Evolutionary conservation across 2,329 filamentous ascomycete species (phyloP), one percentile per base, ranked within the genome.

Genomic region (Aspergillus uvarum): DNA sequence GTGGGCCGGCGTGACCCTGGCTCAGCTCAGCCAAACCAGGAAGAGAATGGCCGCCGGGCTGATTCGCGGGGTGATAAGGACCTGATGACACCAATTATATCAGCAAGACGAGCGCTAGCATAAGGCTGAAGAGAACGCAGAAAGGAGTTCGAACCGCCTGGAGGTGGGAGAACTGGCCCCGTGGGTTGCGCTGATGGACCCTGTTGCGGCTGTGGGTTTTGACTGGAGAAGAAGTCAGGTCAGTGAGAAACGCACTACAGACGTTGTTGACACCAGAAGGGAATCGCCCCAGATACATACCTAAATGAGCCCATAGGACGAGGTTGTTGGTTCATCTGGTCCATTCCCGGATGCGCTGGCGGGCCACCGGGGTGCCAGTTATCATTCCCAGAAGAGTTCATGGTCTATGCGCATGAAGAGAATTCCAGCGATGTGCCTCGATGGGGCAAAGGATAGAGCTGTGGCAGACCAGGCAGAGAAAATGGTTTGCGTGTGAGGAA

Each of bases 1-100:
- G 75, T 19, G 75, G 74, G 63, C 70, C 74, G 55, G 72, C 74
- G 60, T 78, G 75, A 32, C 73, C 74, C 66, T 80, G 79, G 61
- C 77, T 80, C 64, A 81, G 63, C 63, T 81, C 79, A 59, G 79
- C 78, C 59, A 81, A 67, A 24, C 76, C 78, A 38, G 79, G 79
- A 49, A 81, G 72, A 31, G 76, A 79, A 58, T 80, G 79, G n/a
- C 76, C 74, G 42, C 77, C 73, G 14, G 76, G 69, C 64, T 80
- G 77, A 63, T 69, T 73, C 57, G 65, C 71, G 55, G 75, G 73
- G 62, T 80, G 78, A 60, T 78, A 78, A 16, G 78, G 73, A 38
- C 74, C 78, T 73, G 56, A 35, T 24, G 62, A 29, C 21, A 56
- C 51, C 47, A 59, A 42, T 59, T 52, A 58, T 38, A 65, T 72